Evolutionary conservation across 192 early-diverging fungal genomes (phyloP).

Genomic region (Pilaira anomala): DNA sequence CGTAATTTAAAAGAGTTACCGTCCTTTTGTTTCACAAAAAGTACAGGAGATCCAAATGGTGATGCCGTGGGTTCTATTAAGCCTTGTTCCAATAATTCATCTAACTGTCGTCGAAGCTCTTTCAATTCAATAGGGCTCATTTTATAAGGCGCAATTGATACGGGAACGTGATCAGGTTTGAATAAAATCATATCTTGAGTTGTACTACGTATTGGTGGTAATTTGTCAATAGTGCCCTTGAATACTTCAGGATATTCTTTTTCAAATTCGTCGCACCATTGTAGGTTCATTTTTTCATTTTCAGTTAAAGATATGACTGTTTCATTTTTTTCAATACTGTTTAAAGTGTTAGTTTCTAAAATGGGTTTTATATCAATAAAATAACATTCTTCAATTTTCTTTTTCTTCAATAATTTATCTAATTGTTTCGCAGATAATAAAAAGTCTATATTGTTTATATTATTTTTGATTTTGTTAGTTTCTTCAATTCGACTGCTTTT

Average conservation of each 20-base stretch:
- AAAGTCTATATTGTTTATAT: not conserved
- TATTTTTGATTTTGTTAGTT: not conserved
- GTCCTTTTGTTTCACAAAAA: not conserved
- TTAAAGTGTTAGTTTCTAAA: no score
- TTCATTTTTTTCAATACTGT: no score
- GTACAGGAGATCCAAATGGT: not conserved
- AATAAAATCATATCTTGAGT: not conserved
- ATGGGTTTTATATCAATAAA: no score
- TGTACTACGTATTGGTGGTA: not conserved
- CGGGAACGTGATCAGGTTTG: not conserved
- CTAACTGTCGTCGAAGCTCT: not conserved
- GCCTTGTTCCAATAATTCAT: not conserved
- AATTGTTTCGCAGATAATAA: not conserved
- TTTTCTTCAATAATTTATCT: not conserved
- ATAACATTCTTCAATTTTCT: slow-evolving; percentile 1
- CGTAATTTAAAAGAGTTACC: slow-evolving; percentile 19
- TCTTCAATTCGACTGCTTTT: not conserved
- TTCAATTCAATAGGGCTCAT: not conserved
- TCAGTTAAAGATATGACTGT: no score
- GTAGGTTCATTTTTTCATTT: not conserved
- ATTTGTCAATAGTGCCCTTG: not conserved
- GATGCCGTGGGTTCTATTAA: not conserved
- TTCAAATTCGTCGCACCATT: not conserved
- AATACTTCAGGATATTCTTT: not conserved
- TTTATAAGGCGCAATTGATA: not conserved